Evolutionary conservation across 352 stramenopile species (phyloP).

Genomic region (Elongisporangium prolatum): DNA sequence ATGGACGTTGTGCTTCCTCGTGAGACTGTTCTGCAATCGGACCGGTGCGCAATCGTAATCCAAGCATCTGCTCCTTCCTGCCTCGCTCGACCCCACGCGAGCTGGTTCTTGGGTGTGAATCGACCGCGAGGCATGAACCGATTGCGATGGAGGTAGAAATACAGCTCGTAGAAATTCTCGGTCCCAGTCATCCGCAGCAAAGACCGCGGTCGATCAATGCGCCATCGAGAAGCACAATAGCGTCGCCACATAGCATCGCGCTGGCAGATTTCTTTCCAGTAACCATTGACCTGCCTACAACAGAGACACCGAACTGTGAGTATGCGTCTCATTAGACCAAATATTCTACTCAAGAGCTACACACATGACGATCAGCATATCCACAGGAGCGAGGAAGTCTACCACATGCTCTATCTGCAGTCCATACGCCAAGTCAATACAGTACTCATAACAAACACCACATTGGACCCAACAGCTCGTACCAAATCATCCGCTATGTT

Average conservation of each 20-base stretch:
- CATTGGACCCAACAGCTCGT: too few relatives aligned
- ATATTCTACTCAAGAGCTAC: too few relatives aligned
- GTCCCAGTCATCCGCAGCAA: conserved; percentile 42
- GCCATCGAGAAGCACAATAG: conserved; percentile 43
- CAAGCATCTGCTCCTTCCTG: conserved; percentile 67
- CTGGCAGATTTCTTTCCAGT: conserved; percentile 40
- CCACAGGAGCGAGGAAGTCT: conserved; percentile 42
- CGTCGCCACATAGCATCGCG: conserved; percentile 49
- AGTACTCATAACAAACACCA: too few relatives aligned
- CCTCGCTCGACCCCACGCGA: conserved; percentile 62
- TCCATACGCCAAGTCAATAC: conserved; percentile 2
- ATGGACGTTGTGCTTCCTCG: conserved; percentile 31
- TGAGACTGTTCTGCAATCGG: conserved; percentile 53
- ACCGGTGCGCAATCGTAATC: conserved; percentile 65
- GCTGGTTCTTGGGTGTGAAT: conserved; percentile 63
- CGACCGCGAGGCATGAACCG: conserved; percentile 52
- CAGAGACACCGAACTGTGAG: neutral
- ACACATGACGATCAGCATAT: conserved; percentile 48
- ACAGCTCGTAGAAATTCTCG: conserved; percentile 50
- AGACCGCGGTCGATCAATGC: conserved; percentile 35
- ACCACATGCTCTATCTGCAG: conserved; percentile 43
- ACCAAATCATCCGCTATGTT: conserved; percentile 41
- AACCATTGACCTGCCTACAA: conserved; percentile 46
- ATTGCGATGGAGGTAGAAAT: conserved; percentile 52
- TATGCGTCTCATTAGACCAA: too few relatives aligned